Percentiles rank a stretch among this genome's conserved stretches.
phyloP scores from a whole-genome alignment of 2,329 filamentous ascomycete species.

The Calonectria hawksworthii region DNA sequence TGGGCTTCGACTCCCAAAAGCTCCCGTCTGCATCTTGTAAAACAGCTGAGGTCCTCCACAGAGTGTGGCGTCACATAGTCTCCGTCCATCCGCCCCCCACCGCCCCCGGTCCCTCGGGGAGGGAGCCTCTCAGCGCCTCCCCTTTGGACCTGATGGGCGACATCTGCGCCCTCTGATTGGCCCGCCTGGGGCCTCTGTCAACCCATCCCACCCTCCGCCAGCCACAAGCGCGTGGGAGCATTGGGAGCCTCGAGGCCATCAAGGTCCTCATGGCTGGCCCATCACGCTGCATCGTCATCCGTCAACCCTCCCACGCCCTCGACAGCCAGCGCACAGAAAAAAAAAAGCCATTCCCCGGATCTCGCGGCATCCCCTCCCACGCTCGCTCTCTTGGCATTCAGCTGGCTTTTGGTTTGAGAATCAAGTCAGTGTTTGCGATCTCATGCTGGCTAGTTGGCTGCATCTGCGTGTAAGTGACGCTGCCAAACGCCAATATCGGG shows the following conservation, averaged over 20 bases:
- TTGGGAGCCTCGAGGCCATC: slow-evolving; percentile 36
- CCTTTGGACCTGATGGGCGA: not conserved
- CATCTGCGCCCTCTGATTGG: slow-evolving; percentile 32
- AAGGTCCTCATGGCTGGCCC: slow-evolving; percentile 42
- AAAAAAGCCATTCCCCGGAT: slow-evolving; percentile 36
- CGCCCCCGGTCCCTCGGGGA: not conserved
- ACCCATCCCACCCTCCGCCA: slow-evolving; percentile 17
- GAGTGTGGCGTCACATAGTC: slow-evolving; percentile 36
- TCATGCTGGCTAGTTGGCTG: not conserved
- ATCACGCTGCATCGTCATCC: slow-evolving; percentile 21
- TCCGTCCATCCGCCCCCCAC: not conserved
- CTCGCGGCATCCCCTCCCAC: slow-evolving; percentile 36
- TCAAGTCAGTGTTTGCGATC: slow-evolving; percentile 9
- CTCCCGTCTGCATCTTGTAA: not conserved
- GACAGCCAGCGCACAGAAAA: slow-evolving; percentile 2
- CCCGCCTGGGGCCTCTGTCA: not conserved
- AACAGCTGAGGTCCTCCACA: slow-evolving; percentile 20
- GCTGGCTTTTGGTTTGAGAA: not conserved
- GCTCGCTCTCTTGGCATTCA: slow-evolving; percentile 8
- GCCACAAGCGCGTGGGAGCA: slow-evolving; percentile 36
- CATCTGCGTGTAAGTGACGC: slow-evolving; percentile 17
- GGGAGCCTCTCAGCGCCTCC: slow-evolving; percentile 8
- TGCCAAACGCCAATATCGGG: not conserved
- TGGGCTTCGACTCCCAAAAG: not conserved
- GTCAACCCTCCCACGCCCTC: slow-evolving; percentile 28